These are phyloP conservation scores for Trametes elegans DNA, from an alignment of 768 basidiomycete genomes.

Conservation along the genomic window DNA sequence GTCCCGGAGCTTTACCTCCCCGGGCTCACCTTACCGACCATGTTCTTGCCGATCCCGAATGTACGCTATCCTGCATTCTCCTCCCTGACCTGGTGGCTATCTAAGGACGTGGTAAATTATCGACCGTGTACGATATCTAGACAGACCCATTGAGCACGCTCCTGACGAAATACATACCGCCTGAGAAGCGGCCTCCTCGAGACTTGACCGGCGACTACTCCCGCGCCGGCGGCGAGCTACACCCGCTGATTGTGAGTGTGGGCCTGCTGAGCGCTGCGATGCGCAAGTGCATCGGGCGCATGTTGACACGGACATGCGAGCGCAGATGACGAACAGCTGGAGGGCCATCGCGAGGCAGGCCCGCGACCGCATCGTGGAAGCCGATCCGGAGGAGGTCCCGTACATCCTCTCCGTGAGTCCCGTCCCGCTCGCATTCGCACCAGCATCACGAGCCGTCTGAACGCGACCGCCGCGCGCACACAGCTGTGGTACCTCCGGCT, in stretches of 20 bases:
- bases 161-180: constrained; percentile 80
- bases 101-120: constrained; percentile 38
- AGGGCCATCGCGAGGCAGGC: constrained; percentile 82
- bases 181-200: constrained; percentile 70
- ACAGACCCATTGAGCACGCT: constrained; percentile 82
- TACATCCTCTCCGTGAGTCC: constrained; percentile 63
- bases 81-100: constrained; percentile 63
- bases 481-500: constrained; percentile 87
- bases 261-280: too few relatives aligned
- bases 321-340: constrained; percentile 88
- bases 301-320: neutral
- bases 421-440: neutral
- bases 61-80: constrained; percentile 61
- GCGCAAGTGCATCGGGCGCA: neutral
- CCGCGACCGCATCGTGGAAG: constrained; percentile 67
- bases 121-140: constrained; percentile 44
- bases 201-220: constrained; percentile 67
- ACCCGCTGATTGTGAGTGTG: constrained; percentile 73
- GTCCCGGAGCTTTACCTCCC: constrained; percentile 64
- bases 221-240: constrained; percentile 64
- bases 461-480: neutral
- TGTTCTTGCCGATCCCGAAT: constrained; percentile 89
- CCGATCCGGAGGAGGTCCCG: constrained; percentile 65
- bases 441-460: neutral
- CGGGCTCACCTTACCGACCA: constrained; percentile 65